A percentile compares a stretch with the other conserved stretches of the same genome.
phyloP scores from a whole-genome alignment of 768 basidiomycete species.

The Amylocystis lapponica region DNA sequence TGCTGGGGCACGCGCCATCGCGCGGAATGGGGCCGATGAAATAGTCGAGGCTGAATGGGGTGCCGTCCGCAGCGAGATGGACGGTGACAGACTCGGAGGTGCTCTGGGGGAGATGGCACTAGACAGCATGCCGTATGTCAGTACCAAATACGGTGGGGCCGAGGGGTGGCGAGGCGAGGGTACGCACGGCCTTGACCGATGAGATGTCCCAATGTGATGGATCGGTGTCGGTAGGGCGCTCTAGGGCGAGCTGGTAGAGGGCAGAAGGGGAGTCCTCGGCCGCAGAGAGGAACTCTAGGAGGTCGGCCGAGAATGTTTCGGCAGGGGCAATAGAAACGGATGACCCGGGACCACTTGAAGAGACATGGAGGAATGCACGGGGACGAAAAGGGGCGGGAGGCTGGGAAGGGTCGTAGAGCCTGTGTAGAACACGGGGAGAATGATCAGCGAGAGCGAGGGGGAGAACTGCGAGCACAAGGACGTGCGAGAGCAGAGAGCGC shows the following conservation, averaged over 20 bases:
- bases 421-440: slow-evolving; percentile 39
- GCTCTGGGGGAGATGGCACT: slow-evolving; percentile 65
- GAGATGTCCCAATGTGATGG: slow-evolving; percentile 48
- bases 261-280: slow-evolving; percentile 32
- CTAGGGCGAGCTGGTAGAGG: slow-evolving; percentile 70
- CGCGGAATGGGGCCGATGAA: slow-evolving; percentile 64
- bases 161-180: slow-evolving; percentile 1
- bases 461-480: slow-evolving; percentile 17
- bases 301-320: slow-evolving; percentile 40
- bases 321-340: slow-evolving; percentile 29
- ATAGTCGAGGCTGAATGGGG: slow-evolving; percentile 66
- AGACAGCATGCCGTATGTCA: slow-evolving; percentile 4
- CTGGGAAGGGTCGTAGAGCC: slow-evolving; percentile 44
- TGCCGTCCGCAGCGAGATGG: slow-evolving; percentile 39
- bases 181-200: slow-evolving; percentile 54
- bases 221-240: slow-evolving; percentile 38
- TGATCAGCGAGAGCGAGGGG: slow-evolving; percentile 14
- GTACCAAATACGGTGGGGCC: background rate
- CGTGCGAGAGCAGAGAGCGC: slow-evolving; percentile 19
- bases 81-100: slow-evolving; percentile 53
- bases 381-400: slow-evolving; percentile 30
- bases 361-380: slow-evolving; percentile 37
- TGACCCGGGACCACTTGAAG: slow-evolving; percentile 16
- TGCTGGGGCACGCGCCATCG: slow-evolving; percentile 56
- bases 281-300: slow-evolving; percentile 37